These are phyloP conservation scores for Rhodotorula toruloides DNA, from an alignment of 768 basidiomycete genomes.

Conservation along the genomic window DNA sequence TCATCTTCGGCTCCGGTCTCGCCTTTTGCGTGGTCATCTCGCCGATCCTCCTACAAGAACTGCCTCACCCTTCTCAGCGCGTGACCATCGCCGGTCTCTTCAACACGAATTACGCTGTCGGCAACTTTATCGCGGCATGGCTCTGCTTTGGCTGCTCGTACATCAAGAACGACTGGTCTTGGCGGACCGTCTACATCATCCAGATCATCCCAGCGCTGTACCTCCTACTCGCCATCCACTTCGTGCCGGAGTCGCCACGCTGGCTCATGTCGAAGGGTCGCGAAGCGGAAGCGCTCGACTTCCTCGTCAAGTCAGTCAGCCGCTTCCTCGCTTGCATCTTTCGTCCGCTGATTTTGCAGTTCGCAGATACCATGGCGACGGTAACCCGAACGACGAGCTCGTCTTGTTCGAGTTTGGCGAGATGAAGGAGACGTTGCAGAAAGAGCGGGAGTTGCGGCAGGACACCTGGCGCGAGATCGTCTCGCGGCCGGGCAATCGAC, in stretches of 20 bases:
- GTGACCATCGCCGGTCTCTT: constrained; percentile 17
- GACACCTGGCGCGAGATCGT: constrained; percentile 22
- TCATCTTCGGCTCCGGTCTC: constrained; percentile 5
- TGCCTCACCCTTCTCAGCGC: constrained; percentile 29
- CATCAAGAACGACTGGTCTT: constrained; percentile 19
- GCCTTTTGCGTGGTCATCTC: constrained; percentile 21
- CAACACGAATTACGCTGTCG: constrained; percentile 14
- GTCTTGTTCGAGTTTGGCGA: constrained; percentile 49
- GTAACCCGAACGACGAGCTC: constrained; percentile 41
- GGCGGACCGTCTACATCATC: constrained; percentile 29
- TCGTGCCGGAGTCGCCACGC: constrained; percentile 29
- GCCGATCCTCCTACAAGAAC: constrained; percentile 31
- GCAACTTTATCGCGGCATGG: constrained; percentile 27
- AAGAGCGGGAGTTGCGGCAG: constrained; percentile 41
- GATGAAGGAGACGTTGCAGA: constrained; percentile 47
- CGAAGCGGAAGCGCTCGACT: constrained; percentile 38
- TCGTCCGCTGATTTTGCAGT: too few species aligned
- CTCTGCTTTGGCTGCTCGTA: constrained; percentile 18
- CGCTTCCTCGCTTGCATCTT: too few species aligned
- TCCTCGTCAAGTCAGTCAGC: constrained; percentile 33
- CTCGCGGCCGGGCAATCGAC: constrained; percentile 18
- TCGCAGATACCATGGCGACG: constrained; percentile 42
- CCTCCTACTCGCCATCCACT: constrained; percentile 16
- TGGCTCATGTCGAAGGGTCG: constrained; percentile 40
- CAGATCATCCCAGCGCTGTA: constrained; percentile 22